Conservation (phyloP, 2,329 filamentous ascomycete species). For the Phyllosticta citribraziliensis region DNA sequence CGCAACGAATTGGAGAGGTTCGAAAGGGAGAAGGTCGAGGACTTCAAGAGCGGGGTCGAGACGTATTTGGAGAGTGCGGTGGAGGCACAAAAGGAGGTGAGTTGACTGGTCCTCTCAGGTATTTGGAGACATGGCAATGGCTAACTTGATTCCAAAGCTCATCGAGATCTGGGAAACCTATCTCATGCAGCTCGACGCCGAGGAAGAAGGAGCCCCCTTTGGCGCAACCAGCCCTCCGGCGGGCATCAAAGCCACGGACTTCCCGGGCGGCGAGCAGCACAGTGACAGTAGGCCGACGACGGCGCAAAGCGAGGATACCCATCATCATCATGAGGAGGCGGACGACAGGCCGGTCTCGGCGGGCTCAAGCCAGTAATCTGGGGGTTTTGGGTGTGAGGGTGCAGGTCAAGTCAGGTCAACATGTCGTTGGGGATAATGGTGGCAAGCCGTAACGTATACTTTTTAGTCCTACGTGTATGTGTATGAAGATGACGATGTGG, state of each 20-base stretch:
- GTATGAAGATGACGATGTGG: not conserved
- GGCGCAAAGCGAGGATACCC: slow-evolving; percentile 10
- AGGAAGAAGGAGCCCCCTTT: slow-evolving; percentile 61
- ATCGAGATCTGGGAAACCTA: slow-evolving; percentile 98
- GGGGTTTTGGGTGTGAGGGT: not conserved
- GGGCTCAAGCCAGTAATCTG: slow-evolving; percentile 3
- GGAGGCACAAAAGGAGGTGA: slow-evolving; percentile 95
- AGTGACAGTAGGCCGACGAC: slow-evolving; percentile 7
- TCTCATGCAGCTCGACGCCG: slow-evolving; percentile 87
- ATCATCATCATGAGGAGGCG: not conserved
- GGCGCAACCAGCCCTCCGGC: slow-evolving; percentile 22
- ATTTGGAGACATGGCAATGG: too few relatives aligned
- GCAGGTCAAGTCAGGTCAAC: too few relatives aligned
- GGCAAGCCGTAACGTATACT: not conserved
- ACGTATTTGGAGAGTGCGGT: slow-evolving; percentile 95
- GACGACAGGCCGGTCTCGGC: slow-evolving; percentile 4
- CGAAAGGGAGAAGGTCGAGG: slow-evolving; percentile 94
- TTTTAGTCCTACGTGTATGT: not conserved
- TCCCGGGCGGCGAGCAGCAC: not conserved
- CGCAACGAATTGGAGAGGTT: slow-evolving; percentile 84
- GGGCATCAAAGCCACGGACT: slow-evolving; percentile 25
- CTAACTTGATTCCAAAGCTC: slow-evolving; percentile 33
- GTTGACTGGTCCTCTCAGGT: too few relatives aligned
- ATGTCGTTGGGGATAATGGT: not conserved
- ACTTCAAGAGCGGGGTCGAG: slow-evolving; percentile 93